Conservation (phyloP, 73 alveolate species). For the Tetrahymena thermophila region DNA sequence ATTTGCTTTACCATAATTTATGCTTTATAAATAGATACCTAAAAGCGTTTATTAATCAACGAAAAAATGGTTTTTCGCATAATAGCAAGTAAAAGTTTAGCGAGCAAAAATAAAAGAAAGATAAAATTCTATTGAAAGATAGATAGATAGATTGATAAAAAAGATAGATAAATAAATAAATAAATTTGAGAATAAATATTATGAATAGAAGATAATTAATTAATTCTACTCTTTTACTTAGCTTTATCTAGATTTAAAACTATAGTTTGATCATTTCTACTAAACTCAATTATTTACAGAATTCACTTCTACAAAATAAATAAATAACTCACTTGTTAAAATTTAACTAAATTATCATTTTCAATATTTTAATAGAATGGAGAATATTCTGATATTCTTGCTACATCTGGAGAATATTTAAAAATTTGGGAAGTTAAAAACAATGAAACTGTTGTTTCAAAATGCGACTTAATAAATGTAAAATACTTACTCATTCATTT, state of each 20-base stretch:
- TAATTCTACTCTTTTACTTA: not conserved
- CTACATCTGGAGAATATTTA: slow-evolving; percentile 72
- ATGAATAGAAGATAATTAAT: not conserved
- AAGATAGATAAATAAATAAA: too few relatives aligned
- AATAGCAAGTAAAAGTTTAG: not conserved
- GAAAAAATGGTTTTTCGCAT: too few relatives aligned
- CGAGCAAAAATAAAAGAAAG: not conserved
- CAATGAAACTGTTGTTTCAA: slow-evolving; percentile 39
- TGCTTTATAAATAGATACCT: not conserved
- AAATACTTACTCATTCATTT: not conserved
- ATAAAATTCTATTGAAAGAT: not conserved
- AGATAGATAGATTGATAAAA: not conserved
- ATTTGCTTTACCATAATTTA: not conserved
- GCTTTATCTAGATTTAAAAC: not conserved
- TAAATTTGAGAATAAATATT: too few relatives aligned
- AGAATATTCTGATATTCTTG: slow-evolving; percentile 49
- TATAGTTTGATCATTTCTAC: too few relatives aligned
- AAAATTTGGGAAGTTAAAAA: slow-evolving; percentile 63
- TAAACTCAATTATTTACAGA: too few relatives aligned
- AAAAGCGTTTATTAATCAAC: too few relatives aligned
- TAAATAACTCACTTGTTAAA: too few relatives aligned
- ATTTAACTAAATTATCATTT: too few relatives aligned
- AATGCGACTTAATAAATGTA: slow-evolving; percentile 47
- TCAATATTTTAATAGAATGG: slow-evolving; percentile 7
- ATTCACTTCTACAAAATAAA: too few relatives aligned